Conservation (phyloP, 345 rosid genomes). For the Ceriops tagal region DNA sequence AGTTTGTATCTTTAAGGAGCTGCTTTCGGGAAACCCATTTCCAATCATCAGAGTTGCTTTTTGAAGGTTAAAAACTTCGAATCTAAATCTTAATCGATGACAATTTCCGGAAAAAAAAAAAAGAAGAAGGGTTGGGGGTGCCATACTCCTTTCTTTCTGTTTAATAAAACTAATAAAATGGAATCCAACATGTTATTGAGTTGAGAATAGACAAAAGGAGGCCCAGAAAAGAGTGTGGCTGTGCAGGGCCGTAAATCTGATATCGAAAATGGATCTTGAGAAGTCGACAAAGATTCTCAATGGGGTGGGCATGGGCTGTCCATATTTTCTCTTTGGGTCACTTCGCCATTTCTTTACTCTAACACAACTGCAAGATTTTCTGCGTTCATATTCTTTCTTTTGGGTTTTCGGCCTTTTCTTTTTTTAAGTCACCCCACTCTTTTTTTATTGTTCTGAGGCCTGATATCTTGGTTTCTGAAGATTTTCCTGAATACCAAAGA, state of each 20-base stretch:
- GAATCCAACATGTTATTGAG: neutral
- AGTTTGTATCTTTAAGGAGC: constrained; percentile 29
- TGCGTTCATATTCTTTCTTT: neutral
- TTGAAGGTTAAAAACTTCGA: too few species aligned
- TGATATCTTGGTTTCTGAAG: constrained; percentile 2
- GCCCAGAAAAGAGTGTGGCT: too few species aligned
- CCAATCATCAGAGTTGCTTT: neutral
- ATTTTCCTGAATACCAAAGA: neutral
- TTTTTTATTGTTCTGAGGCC: constrained; percentile 5
- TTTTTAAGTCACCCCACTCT: too few species aligned
- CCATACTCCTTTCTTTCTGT: too few species aligned
- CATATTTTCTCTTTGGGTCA: neutral
- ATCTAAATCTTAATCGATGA: too few species aligned
- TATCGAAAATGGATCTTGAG: neutral
- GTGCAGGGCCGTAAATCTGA: neutral
- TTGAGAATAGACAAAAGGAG: neutral
- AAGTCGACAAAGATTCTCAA: constrained; percentile 7
- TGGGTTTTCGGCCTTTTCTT: neutral
- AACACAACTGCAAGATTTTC: constrained; percentile 7
- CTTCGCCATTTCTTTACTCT: constrained; percentile 2
- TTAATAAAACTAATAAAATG: neutral
- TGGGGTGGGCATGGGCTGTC: constrained; percentile 6
- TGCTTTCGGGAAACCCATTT: constrained; percentile 25
- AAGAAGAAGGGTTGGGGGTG: too few species aligned
- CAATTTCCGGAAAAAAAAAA: too few species aligned